Evolutionary conservation across 2,329 filamentous ascomycete genomes (phyloP).

Genomic region (Colletotrichum tabaci): DNA sequence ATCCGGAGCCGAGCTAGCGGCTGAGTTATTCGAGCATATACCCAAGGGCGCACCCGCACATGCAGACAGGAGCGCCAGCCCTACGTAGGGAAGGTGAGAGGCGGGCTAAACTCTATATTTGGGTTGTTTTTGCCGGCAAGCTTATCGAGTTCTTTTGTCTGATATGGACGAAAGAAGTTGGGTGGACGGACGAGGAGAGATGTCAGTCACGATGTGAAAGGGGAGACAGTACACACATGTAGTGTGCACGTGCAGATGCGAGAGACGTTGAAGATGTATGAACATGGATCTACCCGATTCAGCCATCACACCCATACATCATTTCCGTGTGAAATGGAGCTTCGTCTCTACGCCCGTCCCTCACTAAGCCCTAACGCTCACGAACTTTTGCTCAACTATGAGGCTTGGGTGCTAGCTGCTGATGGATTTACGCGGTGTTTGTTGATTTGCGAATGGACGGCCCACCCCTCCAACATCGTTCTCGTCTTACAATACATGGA

Average conservation of each 20-base stretch:
- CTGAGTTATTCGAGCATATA: background rate
- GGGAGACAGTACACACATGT: background rate
- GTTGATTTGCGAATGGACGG: background rate
- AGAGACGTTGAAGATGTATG: background rate
- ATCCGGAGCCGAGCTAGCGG: background rate
- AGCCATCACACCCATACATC: background rate
- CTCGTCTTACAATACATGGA: background rate
- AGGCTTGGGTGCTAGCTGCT: background rate
- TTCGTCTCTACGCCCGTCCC: constrained; percentile 3
- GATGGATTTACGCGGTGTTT: background rate
- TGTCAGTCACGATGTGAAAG: too few species aligned
- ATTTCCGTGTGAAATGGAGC: background rate
- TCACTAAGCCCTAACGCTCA: background rate
- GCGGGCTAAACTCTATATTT: background rate
- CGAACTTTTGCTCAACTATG: background rate
- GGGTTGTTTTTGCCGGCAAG: background rate
- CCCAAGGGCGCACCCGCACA: background rate
- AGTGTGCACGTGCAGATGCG: background rate
- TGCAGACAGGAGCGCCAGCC: constrained; percentile 1
- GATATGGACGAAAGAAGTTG: background rate
- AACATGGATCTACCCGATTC: constrained; percentile 1
- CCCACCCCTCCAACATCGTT: too few species aligned
- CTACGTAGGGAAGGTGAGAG: background rate
- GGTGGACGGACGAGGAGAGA: background rate
- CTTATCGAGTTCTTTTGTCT: background rate